Conservation (phyloP, 1,284 basidiomycete genomes). For the Rhodotorula sp. region DNA sequence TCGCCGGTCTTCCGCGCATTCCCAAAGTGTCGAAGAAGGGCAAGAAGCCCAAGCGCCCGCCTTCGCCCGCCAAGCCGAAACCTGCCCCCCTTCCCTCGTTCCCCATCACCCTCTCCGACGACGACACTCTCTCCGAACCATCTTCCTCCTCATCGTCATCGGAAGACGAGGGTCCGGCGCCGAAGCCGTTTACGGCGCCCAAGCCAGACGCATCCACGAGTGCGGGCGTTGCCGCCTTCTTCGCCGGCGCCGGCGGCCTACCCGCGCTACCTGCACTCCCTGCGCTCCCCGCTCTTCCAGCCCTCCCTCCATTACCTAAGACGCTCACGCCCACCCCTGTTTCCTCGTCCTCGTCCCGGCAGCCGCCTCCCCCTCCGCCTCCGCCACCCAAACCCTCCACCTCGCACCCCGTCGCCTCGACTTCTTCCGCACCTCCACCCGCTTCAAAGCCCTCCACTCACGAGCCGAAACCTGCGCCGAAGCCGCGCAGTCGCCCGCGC, state of each 20-base stretch:
- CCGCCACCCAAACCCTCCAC: not conserved
- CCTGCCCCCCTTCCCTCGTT: not conserved
- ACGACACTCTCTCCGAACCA: constrained; percentile 13
- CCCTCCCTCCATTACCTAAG: constrained; percentile 1
- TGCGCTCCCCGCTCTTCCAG: constrained; percentile 18
- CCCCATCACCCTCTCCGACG: constrained; percentile 12
- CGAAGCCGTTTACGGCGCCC: not conserved
- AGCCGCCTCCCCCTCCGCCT: not conserved
- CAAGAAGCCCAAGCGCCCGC: constrained; percentile 9
- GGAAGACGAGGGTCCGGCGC: not conserved
- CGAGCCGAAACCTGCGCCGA: not conserved
- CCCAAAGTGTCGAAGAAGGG: constrained; percentile 8
- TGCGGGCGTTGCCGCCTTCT: not conserved
- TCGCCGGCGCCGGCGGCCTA: not conserved
- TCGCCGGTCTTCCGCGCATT: constrained; percentile 24
- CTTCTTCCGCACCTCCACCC: not conserved
- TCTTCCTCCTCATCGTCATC: not conserved
- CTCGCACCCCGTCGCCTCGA: not conserved
- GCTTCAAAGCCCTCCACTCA: not conserved
- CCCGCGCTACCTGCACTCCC: not conserved
- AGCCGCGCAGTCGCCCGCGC: not conserved
- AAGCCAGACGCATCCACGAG: not conserved
- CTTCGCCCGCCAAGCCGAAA: constrained; percentile 15
- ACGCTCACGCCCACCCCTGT: not conserved
- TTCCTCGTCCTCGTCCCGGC: not conserved